Conservation (phyloP, 2,329 filamentous ascomycete species). For the Sclerotinia subarctica region DNA sequence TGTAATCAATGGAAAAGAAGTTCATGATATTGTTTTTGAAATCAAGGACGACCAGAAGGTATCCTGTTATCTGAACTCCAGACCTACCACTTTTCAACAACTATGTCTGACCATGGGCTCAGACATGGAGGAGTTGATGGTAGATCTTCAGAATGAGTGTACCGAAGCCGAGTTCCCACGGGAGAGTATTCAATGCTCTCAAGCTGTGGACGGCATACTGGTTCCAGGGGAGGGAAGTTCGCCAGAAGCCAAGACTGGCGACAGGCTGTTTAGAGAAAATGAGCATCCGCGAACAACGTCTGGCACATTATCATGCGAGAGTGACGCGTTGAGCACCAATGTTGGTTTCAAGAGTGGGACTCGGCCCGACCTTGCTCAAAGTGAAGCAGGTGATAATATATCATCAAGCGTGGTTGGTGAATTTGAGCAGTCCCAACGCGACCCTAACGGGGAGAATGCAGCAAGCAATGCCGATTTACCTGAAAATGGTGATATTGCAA, state of each 20-base stretch:
- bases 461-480: background rate
- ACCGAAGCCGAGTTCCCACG: background rate
- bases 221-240: background rate
- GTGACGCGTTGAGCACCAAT: background rate
- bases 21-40: background rate
- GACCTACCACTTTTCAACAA: background rate
- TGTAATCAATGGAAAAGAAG: background rate
- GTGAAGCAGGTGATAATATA: background rate
- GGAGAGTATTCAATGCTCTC: background rate
- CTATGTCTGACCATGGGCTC: background rate
- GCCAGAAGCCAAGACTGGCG: background rate
- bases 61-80: constrained; percentile 11
- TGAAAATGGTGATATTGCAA: background rate
- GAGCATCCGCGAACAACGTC: background rate
- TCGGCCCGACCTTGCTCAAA: background rate
- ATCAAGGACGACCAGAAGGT: background rate
- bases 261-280: background rate
- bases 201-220: background rate
- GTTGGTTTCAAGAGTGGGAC: background rate
- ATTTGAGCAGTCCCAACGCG: background rate
- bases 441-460: background rate
- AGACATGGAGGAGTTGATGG: background rate
- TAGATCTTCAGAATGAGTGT: constrained; percentile 1
- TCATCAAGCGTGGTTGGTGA: background rate
- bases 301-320: background rate